Percentiles rank a stretch among this genome's conserved stretches.
Conservation (phyloP, 371 early-diverging fungal genomes). For the Mortierella sp. region DNA sequence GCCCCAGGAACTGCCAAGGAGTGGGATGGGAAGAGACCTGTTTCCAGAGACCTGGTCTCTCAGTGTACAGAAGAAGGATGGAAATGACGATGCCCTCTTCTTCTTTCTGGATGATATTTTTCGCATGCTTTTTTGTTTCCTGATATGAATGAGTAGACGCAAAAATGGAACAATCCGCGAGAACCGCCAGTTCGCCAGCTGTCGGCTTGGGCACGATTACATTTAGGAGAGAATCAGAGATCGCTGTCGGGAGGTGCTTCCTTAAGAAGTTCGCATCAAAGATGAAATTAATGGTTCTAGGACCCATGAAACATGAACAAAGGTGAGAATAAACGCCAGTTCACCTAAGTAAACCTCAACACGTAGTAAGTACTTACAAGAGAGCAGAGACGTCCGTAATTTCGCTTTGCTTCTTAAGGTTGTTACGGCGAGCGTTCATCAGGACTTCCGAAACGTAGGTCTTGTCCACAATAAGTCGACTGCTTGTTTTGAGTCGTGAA, state of each 20-base stretch:
- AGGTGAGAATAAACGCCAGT: neutral
- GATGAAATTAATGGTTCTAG: slow-evolving; percentile 24
- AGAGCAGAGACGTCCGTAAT: slow-evolving; percentile 14
- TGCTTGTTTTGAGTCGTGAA: slow-evolving; percentile 17
- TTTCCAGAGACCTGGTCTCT: slow-evolving; percentile 13
- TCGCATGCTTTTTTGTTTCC: neutral
- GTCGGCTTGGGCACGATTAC: neutral
- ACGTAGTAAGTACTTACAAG: slow-evolving; percentile 10
- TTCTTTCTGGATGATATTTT: neutral
- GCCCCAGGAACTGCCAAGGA: neutral
- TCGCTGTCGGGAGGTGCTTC: neutral
- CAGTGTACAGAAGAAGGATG: neutral
- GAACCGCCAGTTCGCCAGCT: neutral
- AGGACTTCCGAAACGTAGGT: slow-evolving; percentile 6
- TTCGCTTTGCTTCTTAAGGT: slow-evolving; percentile 18
- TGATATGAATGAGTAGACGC: slow-evolving; percentile 3
- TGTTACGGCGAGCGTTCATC: slow-evolving; percentile 10
- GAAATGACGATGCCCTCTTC: neutral
- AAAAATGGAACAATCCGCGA: neutral
- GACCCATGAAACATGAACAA: neutral
- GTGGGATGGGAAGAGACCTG: slow-evolving; percentile 18
- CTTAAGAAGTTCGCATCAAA: slow-evolving; percentile 15
- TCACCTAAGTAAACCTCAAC: no score
- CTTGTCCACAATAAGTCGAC: neutral
- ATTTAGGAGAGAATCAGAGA: neutral